Conservation (phyloP, 2,329 filamentous ascomycete genomes). For the Endothia cerciana region DNA sequence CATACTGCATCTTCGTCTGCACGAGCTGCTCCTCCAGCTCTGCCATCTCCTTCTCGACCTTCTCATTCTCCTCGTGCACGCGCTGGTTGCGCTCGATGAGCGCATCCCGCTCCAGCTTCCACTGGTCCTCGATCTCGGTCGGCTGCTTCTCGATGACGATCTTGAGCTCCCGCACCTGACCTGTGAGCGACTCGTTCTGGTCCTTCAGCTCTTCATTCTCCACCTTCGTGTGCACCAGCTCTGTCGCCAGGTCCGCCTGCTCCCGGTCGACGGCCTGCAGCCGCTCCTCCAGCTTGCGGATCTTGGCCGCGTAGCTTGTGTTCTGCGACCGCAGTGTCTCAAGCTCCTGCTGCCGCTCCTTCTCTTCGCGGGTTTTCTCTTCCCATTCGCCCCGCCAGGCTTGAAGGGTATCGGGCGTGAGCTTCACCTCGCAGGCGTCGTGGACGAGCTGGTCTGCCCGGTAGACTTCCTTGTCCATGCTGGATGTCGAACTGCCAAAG, state of each 20-base stretch:
- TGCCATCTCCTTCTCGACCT: constrained; percentile 83
- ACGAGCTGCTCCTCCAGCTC: constrained; percentile 94
- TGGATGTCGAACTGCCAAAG: constrained; percentile 90
- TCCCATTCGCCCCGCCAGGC: constrained; percentile 88
- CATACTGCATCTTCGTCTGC: constrained; percentile 90
- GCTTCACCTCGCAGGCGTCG: constrained; percentile 86
- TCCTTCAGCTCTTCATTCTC: constrained; percentile 90
- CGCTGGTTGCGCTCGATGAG: constrained; percentile 92
- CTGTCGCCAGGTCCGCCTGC: constrained; percentile 87
- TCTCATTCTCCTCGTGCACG: constrained; percentile 90
- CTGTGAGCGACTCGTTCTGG: constrained; percentile 83
- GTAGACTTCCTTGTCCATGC: constrained; percentile 92
- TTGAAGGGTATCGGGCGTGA: constrained; percentile 81
- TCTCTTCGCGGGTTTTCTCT: constrained; percentile 81
- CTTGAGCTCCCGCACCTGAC: constrained; percentile 83
- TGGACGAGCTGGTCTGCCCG: constrained; percentile 90
- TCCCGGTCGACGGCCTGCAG: constrained; percentile 88
- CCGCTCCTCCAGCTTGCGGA: constrained; percentile 86
- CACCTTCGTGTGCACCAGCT: constrained; percentile 89
- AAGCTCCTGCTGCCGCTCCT: constrained; percentile 80
- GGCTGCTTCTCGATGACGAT: constrained; percentile 89
- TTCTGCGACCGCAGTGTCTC: constrained; percentile 72
- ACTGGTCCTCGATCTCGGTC: constrained; percentile 79
- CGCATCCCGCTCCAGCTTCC: constrained; percentile 84
- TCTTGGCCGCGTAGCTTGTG: constrained; percentile 68